These are phyloP conservation scores for Sindora glabra DNA, from an alignment of 306 rosid genomes.

Conservation along the genomic window DNA sequence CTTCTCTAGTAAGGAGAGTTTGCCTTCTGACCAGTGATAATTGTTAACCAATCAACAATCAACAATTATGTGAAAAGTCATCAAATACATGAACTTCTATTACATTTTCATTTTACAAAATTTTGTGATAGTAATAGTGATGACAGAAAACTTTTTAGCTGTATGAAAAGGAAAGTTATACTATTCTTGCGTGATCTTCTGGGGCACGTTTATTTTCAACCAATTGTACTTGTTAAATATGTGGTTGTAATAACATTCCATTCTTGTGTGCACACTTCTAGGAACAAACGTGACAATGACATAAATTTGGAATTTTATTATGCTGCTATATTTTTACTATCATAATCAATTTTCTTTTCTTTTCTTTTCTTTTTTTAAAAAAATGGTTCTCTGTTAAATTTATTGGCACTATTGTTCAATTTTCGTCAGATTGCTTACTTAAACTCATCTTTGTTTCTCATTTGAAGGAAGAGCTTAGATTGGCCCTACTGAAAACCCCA, in stretches of 20 bases:
- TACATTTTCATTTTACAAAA: too few relatives aligned
- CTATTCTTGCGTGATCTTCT: neutral
- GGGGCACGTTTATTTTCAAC: neutral
- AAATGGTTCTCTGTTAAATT: neutral
- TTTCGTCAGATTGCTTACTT: neutral
- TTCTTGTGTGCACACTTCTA: neutral
- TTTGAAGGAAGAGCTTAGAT: constrained; percentile 62
- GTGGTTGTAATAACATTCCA: neutral
- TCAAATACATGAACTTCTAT: too few relatives aligned
- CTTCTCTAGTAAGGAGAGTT: neutral
- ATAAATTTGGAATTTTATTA: neutral
- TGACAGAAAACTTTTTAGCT: too few relatives aligned
- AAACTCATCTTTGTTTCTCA: constrained; percentile 13
- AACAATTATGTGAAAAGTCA: too few relatives aligned
- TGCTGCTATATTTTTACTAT: neutral
- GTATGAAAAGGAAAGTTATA: too few relatives aligned
- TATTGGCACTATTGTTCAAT: neutral
- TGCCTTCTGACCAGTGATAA: neutral
- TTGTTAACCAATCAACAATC: too few relatives aligned
- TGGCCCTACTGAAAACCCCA: constrained; percentile 44
- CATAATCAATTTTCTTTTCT: neutral
- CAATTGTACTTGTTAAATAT: neutral
- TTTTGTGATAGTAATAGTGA: too few relatives aligned
- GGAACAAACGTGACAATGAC: neutral
- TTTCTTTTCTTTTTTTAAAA: too few relatives aligned